phyloP scores from a whole-genome alignment of 768 basidiomycete genomes.

The Lactifluus hygrophoroides region DNA sequence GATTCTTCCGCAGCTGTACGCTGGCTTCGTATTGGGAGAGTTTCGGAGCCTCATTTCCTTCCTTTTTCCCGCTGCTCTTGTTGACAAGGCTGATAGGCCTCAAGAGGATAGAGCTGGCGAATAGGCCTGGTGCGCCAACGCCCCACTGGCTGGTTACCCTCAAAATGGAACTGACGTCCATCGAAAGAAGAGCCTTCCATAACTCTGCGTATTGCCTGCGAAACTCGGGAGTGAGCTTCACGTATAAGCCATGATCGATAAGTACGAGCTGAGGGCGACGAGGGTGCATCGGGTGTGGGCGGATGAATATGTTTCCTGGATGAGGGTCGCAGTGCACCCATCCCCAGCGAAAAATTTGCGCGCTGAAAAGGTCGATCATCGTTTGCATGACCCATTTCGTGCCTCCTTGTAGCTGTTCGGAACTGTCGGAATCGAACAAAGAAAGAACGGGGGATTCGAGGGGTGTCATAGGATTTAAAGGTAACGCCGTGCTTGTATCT shows the following conservation, averaged over 20 bases:
- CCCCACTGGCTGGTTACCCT: conserved; percentile 54
- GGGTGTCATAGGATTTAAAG: conserved; percentile 5
- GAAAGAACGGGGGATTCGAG: conserved; percentile 8
- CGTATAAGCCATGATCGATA: conserved; percentile 90
- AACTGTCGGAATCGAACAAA: background rate
- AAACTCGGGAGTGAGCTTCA: conserved; percentile 58
- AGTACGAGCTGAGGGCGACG: conserved; percentile 59
- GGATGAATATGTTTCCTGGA: conserved; percentile 73
- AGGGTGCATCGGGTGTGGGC: conserved; percentile 41
- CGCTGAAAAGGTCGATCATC: conserved; percentile 81
- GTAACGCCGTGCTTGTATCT: conserved; percentile 26
- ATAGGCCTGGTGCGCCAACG: conserved; percentile 58
- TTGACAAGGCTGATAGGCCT: conserved; percentile 43
- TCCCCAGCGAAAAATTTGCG: conserved; percentile 88
- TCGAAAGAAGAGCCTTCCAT: conserved; percentile 58
- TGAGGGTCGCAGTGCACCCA: conserved; percentile 78
- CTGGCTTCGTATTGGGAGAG: conserved; percentile 63
- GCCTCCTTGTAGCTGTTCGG: conserved; percentile 44
- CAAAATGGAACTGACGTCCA: conserved; percentile 46
- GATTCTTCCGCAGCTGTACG: conserved; percentile 57
- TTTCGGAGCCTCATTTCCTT: conserved; percentile 24
- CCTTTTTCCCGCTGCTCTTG: conserved; percentile 20
- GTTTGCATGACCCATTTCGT: conserved; percentile 66
- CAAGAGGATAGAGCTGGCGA: conserved; percentile 68
- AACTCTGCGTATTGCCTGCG: conserved; percentile 67